phyloP scores from a whole-genome alignment of 2,329 filamentous ascomycete genomes.

The Acrodontium crateriforme region DNA sequence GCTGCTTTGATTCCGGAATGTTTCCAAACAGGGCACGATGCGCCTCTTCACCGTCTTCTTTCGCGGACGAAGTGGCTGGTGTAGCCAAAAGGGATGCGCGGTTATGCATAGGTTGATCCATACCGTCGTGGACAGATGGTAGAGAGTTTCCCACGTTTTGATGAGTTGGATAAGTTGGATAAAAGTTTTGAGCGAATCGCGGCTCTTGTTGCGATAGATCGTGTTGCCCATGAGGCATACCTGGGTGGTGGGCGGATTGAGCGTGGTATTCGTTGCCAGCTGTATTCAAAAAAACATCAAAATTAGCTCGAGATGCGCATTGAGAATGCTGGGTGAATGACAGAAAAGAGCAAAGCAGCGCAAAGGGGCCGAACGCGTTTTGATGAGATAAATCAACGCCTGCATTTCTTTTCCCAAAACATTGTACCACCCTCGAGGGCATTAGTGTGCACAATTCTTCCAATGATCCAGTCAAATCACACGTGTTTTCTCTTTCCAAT shows the following conservation, averaged over 20 bases:
- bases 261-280: constrained; percentile 47
- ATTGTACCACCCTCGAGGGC: too few relatives aligned
- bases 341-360: too few relatives aligned
- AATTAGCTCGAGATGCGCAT: too few relatives aligned
- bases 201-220: too few relatives aligned
- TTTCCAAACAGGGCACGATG: constrained; percentile 70
- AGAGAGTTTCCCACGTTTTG: constrained; percentile 41
- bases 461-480: too few relatives aligned
- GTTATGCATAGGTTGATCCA: constrained; percentile 31
- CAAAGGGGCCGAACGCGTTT: too few relatives aligned
- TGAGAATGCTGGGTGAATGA: too few relatives aligned
- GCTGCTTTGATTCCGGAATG: constrained; percentile 76
- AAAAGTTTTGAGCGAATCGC: constrained; percentile 67
- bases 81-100: constrained; percentile 19
- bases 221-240: too few relatives aligned
- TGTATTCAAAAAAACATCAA: constrained; percentile 27
- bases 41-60: constrained; percentile 41
- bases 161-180: constrained; percentile 50
- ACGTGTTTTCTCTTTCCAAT: too few relatives aligned
- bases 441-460: too few relatives aligned
- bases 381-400: too few relatives aligned
- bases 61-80: constrained; percentile 26
- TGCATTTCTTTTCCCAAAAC: too few relatives aligned
- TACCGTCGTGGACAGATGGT: constrained; percentile 47
- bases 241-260: constrained; percentile 50